Base-by-base conservation (phyloP, 176 grass and related monocot species). In the Luzula sylvatica region DNA sequence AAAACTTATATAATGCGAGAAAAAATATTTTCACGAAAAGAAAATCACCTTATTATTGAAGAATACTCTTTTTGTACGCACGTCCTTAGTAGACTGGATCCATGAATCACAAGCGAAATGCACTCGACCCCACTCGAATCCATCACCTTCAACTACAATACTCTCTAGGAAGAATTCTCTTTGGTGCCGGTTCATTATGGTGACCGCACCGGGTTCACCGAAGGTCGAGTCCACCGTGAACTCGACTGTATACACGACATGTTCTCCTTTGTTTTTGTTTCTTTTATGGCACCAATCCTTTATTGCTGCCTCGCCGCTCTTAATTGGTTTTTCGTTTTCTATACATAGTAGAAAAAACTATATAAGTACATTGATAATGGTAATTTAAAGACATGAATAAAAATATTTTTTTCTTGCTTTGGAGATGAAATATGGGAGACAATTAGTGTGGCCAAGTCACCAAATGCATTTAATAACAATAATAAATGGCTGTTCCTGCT, bases 161-260 rank as follows among this genome's bases (percentile, higher is more conserved):
- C 81, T 90, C 68, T 90, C 85, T 15, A 98, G 61, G 65, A 98
- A 98, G 75, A 98, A 90, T 65, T 98, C 92, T 46, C 61, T 67
- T 64, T 74, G 74, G 81, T 98, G 85, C 23, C 78, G 67, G 50
- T 98, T 98, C 40, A 73, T 39, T 55, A 98, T 71, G 1, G 75
- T 70, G 43, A 98, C 63, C 6, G 85, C 85, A 3, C 92, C 81
- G 0, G 92, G 92, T 71, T 90, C 81, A 18, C 92, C 78, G 11
- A 98, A 98, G 35, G 50, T 65, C 2, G 78, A 52, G 44, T 87
- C 85, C 50, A 90, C 74, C 46, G 32, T 73, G 78, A 98, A 90
- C 68, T 90, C 85, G 7, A 73, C 85, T 1, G 92, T 75, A 68
- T 98, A 98, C 59, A 98, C 84, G 8, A 98, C 85, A 17, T 66